phyloP scores from a whole-genome alignment of 345 rosid species.

The Linum trigynum region DNA sequence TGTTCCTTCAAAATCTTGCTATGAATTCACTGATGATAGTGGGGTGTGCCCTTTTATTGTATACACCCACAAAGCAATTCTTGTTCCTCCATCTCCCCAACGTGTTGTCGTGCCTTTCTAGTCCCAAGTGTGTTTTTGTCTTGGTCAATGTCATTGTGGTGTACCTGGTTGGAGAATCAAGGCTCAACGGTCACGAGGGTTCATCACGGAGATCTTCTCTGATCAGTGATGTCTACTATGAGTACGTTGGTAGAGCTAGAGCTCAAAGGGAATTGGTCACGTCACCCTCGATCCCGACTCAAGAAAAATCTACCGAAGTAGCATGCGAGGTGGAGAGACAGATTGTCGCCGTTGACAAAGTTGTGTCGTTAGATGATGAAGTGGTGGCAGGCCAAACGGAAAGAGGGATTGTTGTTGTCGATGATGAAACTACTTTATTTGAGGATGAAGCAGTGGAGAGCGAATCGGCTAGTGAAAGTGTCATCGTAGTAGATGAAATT shows the following conservation, averaged over 20 bases:
- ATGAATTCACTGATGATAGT: slow-evolving; percentile 22
- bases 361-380: neutral
- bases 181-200: slow-evolving; percentile 6
- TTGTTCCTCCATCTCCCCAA: slow-evolving; percentile 19
- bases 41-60: slow-evolving; percentile 19
- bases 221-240: slow-evolving; percentile 24
- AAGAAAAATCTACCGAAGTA: slow-evolving; percentile 7
- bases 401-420: neutral
- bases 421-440: neutral
- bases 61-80: slow-evolving; percentile 16
- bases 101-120: slow-evolving; percentile 19
- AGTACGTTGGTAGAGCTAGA: slow-evolving; percentile 32
- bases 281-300: neutral
- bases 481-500: too few relatives aligned
- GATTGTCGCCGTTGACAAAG: neutral
- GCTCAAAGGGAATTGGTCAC: slow-evolving; percentile 4
- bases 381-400: slow-evolving; percentile 7
- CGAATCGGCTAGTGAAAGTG: neutral
- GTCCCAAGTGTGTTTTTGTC: slow-evolving; percentile 41
- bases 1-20: slow-evolving; percentile 14
- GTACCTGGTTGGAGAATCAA: slow-evolving; percentile 39
- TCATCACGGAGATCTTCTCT: slow-evolving; percentile 9
- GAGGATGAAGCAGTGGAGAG: neutral
- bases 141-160: slow-evolving; percentile 42
- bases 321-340: neutral